Percentiles rank a stretch among this genome's conserved stretches.
Conservation (phyloP, 2,329 filamentous ascomycete species). For the Trichoderma sp. region DNA sequence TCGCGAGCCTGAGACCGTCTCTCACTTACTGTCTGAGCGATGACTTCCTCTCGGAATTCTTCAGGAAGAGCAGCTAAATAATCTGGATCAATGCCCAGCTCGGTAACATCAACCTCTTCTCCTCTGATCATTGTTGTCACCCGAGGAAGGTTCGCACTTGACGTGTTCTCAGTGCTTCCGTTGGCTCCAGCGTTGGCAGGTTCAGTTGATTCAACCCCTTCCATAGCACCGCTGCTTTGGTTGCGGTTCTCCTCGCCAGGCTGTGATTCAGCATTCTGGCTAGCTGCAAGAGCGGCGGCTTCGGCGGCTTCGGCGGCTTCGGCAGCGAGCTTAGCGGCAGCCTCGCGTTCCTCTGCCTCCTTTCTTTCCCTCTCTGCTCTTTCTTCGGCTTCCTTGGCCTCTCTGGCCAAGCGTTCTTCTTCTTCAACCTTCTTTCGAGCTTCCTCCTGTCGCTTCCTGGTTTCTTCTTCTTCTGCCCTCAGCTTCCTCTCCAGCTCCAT, state of each 20-base stretch:
- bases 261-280: constrained; percentile 31
- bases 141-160: constrained; percentile 49
- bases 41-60: constrained; percentile 93
- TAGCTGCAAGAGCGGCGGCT: constrained; percentile 53
- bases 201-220: constrained; percentile 69
- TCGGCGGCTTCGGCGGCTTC: constrained; percentile 58
- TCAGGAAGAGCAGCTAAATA: constrained; percentile 98
- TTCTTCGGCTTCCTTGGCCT: constrained; percentile 74
- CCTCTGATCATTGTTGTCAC: constrained; percentile 84
- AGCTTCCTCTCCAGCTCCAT: constrained; percentile 77
- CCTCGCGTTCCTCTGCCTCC: constrained; percentile 71
- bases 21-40: constrained; percentile 85
- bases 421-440: constrained; percentile 66
- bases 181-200: constrained; percentile 39
- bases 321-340: constrained; percentile 59
- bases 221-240: constrained; percentile 57
- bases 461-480: constrained; percentile 62
- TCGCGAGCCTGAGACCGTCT: constrained; percentile 76
- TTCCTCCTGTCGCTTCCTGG: constrained; percentile 56
- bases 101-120: constrained; percentile 88
- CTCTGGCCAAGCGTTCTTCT: constrained; percentile 66
- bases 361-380: constrained; percentile 67
- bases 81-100: constrained; percentile 89
- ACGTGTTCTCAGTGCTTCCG: constrained; percentile 36
- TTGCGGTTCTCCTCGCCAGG: constrained; percentile 17